Base-by-base conservation (phyloP, 805 yeast species). In the Wickerhamomyces strasburgensis region DNA sequence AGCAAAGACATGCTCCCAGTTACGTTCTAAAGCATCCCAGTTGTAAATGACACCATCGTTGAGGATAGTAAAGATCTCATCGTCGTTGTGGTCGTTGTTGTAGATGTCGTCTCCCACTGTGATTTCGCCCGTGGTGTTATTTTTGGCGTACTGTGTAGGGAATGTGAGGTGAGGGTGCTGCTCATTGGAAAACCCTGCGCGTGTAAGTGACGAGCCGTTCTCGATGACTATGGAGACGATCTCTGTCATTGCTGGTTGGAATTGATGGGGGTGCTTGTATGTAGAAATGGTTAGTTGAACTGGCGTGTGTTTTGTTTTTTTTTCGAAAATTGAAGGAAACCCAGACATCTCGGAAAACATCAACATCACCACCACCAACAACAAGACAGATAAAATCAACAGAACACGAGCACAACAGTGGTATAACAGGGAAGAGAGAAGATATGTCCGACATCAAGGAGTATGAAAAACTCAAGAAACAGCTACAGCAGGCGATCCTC, bases 161-260 rank as follows among this genome's bases (percentile, higher is more conserved):
- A 80, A 64, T 5, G 74, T 70, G 24, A 80, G 53, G 10, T 74
- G 61, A 0, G 93, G 93, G 14, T 74, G 54, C 34, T 80, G 84
- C 33, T 71, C 78, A 35, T 72, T 71, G 13, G 86, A 78, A 47
- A 80, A 70, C 3, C 90, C 90, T 1, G 88, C 88, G 41, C 78
- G 73, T 17, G 86, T 80, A 9, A 70, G 63, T 35, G 69, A 60
- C 2, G 85, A 67, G 14, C 86, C 87, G 50, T 75, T 75, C 54
- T 83, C 89, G 17, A 83, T 75, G 37, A 83, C 82, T 10, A 82
- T 72, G 6, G 86, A 73, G n/a, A 80, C 76, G 35, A 71, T 59
- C 25, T 47, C 53, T n/a, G n/a, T 39, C 45, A 38, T 40, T 31
- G 19, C 29, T n/a, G n/a, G n/a, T n/a, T n/a, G 17, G 8, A n/a